These are phyloP conservation scores for Magnaporthales sp. DNA, from an alignment of 2,329 filamentous ascomycete genomes.

Conservation along the genomic window DNA sequence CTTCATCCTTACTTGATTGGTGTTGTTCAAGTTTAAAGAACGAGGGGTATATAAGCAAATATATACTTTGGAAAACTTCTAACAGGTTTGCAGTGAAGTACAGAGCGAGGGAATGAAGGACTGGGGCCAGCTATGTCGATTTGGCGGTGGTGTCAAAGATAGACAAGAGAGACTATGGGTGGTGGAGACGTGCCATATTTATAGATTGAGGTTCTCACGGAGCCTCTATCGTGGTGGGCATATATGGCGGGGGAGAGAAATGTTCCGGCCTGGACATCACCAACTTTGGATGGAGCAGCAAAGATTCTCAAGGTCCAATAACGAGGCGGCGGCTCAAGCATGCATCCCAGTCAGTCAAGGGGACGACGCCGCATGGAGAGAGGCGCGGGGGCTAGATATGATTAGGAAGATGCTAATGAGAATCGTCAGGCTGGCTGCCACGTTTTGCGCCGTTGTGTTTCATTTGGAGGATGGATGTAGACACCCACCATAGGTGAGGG, in stretches of 20 bases:
- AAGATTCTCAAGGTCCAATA: neutral
- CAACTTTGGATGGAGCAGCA: no score
- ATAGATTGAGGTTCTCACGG: neutral
- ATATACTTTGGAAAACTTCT: neutral
- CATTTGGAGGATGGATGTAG: neutral
- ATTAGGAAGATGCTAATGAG: constrained; percentile 6
- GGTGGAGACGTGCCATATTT: neutral
- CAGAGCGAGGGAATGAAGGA: neutral
- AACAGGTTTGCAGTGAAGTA: neutral
- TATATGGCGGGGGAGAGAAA: neutral
- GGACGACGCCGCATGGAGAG: neutral
- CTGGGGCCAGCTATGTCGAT: neutral
- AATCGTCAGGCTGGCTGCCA: neutral
- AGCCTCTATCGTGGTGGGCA: neutral
- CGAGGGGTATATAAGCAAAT: neutral
- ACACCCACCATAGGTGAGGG: neutral
- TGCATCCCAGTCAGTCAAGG: neutral
- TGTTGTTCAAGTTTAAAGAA: neutral
- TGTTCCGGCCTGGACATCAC: neutral
- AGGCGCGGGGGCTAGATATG: neutral
- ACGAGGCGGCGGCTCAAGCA: neutral
- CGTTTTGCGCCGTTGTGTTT: neutral
- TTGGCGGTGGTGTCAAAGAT: neutral
- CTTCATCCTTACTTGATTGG: constrained; percentile 24
- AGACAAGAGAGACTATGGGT: neutral